Base-by-base conservation (phyloP, 805 yeast genomes). In the Starmerella floricola region DNA sequence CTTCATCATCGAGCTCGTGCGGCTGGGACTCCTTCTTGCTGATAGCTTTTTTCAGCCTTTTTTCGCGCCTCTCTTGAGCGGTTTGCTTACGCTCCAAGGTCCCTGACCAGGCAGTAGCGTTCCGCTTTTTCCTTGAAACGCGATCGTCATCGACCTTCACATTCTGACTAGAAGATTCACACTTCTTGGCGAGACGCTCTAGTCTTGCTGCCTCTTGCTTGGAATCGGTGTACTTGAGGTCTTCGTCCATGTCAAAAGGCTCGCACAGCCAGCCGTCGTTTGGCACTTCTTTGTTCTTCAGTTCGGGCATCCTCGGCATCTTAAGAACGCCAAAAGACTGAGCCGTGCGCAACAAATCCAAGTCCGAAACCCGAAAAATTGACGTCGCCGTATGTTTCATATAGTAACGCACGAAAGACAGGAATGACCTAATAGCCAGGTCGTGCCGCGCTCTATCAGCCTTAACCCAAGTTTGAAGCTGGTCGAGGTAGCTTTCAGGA, bases 301-400 rank as follows among this genome's bases (percentile, higher is more conserved):
- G 63, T 57, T 91, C 99, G 0, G 98, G 98, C 97, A 93, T 91
- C 52, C 78, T 75, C 8, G 99, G 99, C 45, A 88, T 62, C 51
- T 95, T 69, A 33, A 83, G 61, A 2, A 91, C 61, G 1, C 95
- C 94, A 59, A 81, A 86, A 65, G 82, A 68, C 49, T 67, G 71
- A 1, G 91, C 94, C 6, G 81, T 49, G 0, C 78, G 80, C 20
- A 77, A 57, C 52, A 80, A 80, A 57, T 88, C 93, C 42, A 91
- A 62, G 6, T 74, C 62, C 38, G 72, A 72, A 19, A 83, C 53
- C 48, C 97, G 67, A 65, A 91, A 91, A 15, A 91, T 88, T 0
- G 96, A 86, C 4, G 79, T 66, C 0, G 95, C 94, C 11, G 79
- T 62, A 61, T 91, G 99, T 57, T 86, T 87, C 12, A 86, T 73